Conservation (phyloP, 2,329 filamentous ascomycete species). For the Blumeria hordei region DNA sequence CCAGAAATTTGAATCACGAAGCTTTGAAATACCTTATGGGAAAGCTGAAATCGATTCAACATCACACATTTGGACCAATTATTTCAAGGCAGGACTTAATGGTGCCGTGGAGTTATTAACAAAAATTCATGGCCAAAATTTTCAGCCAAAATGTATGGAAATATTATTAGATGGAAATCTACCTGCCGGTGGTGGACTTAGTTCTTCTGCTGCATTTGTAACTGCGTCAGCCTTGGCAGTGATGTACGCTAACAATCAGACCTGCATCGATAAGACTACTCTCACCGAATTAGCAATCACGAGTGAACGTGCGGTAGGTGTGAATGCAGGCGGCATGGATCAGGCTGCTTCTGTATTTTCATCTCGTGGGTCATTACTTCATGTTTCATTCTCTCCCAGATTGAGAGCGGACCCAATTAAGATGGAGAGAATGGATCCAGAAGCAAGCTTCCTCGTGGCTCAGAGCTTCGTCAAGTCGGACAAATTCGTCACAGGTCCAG, state of each 20-base stretch:
- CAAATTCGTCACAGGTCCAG: conserved; percentile 79
- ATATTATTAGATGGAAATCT: conserved; percentile 80
- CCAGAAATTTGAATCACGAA: conserved; percentile 48
- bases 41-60: conserved; percentile 62
- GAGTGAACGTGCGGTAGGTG: conserved; percentile 78
- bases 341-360: conserved; percentile 92
- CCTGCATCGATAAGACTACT: conserved; percentile 66
- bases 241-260: conserved; percentile 61
- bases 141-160: conserved; percentile 56
- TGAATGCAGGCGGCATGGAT: conserved; percentile 97
- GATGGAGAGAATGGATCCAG: conserved; percentile 59
- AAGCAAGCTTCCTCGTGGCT: conserved; percentile 77
- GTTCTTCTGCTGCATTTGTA: conserved; percentile 82
- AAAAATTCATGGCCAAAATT: conserved; percentile 33
- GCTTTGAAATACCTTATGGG: conserved; percentile 44
- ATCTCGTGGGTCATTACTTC: conserved; percentile 60
- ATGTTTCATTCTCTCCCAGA: conserved; percentile 67
- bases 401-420: conserved; percentile 55
- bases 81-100: conserved; percentile 79
- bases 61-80: conserved; percentile 88
- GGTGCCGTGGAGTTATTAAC: conserved; percentile 60
- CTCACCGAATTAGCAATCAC: conserved; percentile 84
- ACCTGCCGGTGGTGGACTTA: conserved; percentile 74
- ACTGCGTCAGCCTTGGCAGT: conserved; percentile 75
- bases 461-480: conserved; percentile 87